Percentiles rank a stretch among this genome's conserved stretches.
Evolutionary conservation across 345 rosid genomes (phyloP).

Genomic region (Gynandropsis gynandra): DNA sequence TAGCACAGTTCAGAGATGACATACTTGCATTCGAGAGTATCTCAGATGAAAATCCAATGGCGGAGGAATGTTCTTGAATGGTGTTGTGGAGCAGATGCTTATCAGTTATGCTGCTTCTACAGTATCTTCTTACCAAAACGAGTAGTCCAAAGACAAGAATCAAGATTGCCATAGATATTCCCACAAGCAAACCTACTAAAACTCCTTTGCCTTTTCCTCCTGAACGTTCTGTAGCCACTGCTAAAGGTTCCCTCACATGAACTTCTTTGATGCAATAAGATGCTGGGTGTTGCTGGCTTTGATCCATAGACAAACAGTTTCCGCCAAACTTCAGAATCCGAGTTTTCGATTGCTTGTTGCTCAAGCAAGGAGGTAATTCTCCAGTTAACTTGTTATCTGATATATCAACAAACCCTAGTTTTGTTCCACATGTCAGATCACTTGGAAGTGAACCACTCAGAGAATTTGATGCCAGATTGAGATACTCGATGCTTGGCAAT

Average conservation of each 20-base stretch:
- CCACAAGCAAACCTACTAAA: constrained; percentile 35
- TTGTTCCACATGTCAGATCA: constrained; percentile 43
- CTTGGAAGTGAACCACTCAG: constrained; percentile 45
- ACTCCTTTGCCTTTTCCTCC: constrained; percentile 35
- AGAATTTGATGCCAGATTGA: constrained; percentile 51
- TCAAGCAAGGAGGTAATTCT: constrained; percentile 50
- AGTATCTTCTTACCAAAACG: constrained; percentile 30
- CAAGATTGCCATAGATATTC: constrained; percentile 25
- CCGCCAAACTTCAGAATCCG: constrained; percentile 33
- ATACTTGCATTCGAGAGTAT: constrained; percentile 52
- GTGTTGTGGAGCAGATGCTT: constrained; percentile 45
- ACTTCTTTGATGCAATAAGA: constrained; percentile 42
- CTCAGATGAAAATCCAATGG: constrained; percentile 44
- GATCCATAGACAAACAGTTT: constrained; percentile 48
- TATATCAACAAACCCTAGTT: constrained; percentile 48
- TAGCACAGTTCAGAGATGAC: constrained; percentile 11
- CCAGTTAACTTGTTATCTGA: constrained; percentile 56
- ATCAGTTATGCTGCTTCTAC: constrained; percentile 36
- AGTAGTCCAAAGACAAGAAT: constrained; percentile 36
- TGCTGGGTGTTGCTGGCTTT: constrained; percentile 37
- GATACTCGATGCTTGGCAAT: constrained; percentile 40
- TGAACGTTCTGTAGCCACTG: constrained; percentile 17
- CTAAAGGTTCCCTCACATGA: constrained; percentile 21
- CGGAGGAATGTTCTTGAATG: constrained; percentile 34
- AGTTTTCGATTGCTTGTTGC: constrained; percentile 22